phyloP scores from a whole-genome alignment of 2,329 filamentous ascomycete species.

The Pestalotiopsis sp. region DNA sequence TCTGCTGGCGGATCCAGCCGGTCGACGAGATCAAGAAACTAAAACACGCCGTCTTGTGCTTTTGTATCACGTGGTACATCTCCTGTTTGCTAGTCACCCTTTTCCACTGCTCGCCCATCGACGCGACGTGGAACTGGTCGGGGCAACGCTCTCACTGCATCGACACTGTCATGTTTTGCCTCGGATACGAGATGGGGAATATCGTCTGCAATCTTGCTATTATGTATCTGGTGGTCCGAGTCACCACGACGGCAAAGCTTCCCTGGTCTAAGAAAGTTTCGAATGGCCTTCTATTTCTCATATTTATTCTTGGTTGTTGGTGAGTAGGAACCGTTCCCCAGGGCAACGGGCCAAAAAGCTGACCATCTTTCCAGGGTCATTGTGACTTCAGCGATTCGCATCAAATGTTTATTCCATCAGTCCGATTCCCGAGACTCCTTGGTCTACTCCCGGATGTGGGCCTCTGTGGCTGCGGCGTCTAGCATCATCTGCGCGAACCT shows the following conservation, averaged over 20 bases:
- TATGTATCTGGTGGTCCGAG: background rate
- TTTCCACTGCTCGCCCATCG: background rate
- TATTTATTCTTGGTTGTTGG: background rate
- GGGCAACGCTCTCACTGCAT: background rate
- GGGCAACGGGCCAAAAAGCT: background rate
- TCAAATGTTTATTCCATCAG: background rate
- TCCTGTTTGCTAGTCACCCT: background rate
- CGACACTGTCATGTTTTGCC: background rate
- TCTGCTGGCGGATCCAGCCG: background rate
- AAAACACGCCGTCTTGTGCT: background rate
- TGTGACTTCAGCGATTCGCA: background rate
- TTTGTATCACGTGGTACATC: background rate
- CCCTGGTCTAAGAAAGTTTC: background rate
- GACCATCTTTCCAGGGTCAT: background rate
- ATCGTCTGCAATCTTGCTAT: background rate
- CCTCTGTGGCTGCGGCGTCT: background rate
- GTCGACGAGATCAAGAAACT: background rate
- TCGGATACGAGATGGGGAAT: background rate
- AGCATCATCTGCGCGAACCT: background rate
- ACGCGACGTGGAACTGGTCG: background rate
- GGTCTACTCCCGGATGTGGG: background rate
- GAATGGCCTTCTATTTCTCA: background rate
- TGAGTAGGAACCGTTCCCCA: background rate
- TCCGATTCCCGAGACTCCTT: background rate
- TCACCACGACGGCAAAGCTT: background rate